Percentiles rank a stretch among this genome's conserved stretches.
These are phyloP conservation scores for Vararia minispora DNA, from an alignment of 768 basidiomycete species.

Conservation along the genomic window DNA sequence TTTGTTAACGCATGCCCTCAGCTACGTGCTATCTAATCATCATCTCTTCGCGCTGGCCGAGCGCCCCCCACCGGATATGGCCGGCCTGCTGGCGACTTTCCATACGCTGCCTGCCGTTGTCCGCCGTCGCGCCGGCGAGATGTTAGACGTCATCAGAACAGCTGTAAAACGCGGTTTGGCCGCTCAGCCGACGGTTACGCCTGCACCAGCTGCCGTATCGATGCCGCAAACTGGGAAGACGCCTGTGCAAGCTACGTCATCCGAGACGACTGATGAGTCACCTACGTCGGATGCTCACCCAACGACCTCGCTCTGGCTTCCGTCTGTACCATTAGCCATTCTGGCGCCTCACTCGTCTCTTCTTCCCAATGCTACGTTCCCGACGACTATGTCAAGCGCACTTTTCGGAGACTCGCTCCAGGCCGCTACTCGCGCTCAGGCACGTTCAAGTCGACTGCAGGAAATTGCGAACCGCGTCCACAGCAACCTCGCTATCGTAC, in stretches of 20 bases:
- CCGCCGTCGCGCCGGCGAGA: constrained; percentile 48
- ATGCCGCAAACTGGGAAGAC: too few relatives aligned
- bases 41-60: constrained; percentile 66
- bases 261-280: too few relatives aligned
- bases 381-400: constrained; percentile 21
- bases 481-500: constrained; percentile 48
- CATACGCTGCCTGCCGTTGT: constrained; percentile 52
- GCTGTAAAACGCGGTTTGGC: constrained; percentile 25
- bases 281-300: too few relatives aligned
- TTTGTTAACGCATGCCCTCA: constrained; percentile 17
- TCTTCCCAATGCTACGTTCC: not conserved
- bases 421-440: constrained; percentile 4
- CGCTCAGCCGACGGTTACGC: not conserved
- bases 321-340: constrained; percentile 13
- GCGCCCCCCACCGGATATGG: constrained; percentile 53
- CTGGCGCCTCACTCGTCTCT: constrained; percentile 6
- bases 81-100: constrained; percentile 48
- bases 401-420: constrained; percentile 25
- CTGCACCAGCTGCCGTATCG: not conserved
- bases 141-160: constrained; percentile 48
- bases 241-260: too few relatives aligned
- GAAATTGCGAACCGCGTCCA: constrained; percentile 59
- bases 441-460: constrained; percentile 31
- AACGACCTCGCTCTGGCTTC: constrained; percentile 4
- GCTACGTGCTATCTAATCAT: constrained; percentile 71